phyloP scores from a whole-genome alignment of 1,284 basidiomycete species.

The Phellinidium pouzarii region DNA sequence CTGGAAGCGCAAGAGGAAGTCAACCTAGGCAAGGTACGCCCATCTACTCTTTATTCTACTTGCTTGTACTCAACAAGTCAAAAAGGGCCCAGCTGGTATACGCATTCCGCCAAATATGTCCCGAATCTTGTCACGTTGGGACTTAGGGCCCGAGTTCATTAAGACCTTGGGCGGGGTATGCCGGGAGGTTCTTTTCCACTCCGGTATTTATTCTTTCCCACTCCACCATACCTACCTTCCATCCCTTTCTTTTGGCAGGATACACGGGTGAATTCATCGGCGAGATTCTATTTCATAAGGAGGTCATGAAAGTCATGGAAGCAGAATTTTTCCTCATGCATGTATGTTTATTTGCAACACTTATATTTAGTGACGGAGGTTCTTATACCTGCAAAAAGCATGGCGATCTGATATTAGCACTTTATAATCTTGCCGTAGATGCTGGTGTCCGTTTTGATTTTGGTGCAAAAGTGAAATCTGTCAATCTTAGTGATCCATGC shows the following conservation, averaged over 20 bases:
- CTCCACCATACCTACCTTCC: neutral
- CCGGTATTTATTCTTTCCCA: neutral
- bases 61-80: neutral
- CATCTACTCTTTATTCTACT: neutral
- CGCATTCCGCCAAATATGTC: neutral
- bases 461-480: constrained; percentile 31
- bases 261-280: constrained; percentile 8
- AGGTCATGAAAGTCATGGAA: constrained; percentile 15
- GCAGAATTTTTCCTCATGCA: constrained; percentile 12
- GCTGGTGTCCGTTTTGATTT: constrained; percentile 38
- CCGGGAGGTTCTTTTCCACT: neutral
- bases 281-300: constrained; percentile 11
- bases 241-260: neutral
- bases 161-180: neutral
- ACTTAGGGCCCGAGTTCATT: neutral
- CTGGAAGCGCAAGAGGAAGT: neutral
- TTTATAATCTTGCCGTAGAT: constrained; percentile 39
- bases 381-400: constrained; percentile 28
- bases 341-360: constrained; percentile 1
- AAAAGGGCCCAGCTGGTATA: neutral
- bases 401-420: constrained; percentile 38
- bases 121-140: neutral
- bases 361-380: neutral
- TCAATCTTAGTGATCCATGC: constrained; percentile 29
- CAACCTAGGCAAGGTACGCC: neutral